Conservation (phyloP, 148 eudicot genomes). For the Rhododendron ferrugineum region DNA sequence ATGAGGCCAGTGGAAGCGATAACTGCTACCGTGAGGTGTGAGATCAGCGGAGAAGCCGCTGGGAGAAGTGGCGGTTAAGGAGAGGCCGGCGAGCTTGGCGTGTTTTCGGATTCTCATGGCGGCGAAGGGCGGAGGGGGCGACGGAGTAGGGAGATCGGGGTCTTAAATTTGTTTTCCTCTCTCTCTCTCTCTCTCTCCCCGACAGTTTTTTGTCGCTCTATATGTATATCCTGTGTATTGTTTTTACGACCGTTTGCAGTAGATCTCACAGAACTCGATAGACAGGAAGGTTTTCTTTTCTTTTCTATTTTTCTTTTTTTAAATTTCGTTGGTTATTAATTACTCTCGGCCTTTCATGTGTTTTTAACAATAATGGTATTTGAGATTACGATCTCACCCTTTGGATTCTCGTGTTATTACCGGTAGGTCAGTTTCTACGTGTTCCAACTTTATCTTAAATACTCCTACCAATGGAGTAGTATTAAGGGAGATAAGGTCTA, state of each 20-base stretch:
- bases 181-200: constrained; percentile 1
- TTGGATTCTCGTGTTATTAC: neutral
- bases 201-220: neutral
- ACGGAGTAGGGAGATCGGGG: neutral
- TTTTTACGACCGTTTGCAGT: constrained; percentile 7
- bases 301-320: neutral
- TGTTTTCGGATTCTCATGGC: constrained; percentile 17
- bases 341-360: neutral
- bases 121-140: neutral
- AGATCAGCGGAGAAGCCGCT: neutral
- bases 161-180: neutral
- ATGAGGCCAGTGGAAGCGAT: neutral
- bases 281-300: neutral
- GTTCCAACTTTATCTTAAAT: neutral
- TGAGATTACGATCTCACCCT: neutral
- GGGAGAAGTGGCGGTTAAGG: neutral
- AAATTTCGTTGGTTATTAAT: neutral
- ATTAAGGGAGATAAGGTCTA: neutral
- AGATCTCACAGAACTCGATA: constrained; percentile 19
- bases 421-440: neutral
- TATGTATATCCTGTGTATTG: neutral
- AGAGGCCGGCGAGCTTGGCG: constrained; percentile 11
- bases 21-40: neutral
- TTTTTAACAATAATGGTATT: neutral
- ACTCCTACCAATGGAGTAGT: neutral